Base-by-base conservation (phyloP, 2,329 filamentous ascomycete species). In the Xylaria sp. region DNA sequence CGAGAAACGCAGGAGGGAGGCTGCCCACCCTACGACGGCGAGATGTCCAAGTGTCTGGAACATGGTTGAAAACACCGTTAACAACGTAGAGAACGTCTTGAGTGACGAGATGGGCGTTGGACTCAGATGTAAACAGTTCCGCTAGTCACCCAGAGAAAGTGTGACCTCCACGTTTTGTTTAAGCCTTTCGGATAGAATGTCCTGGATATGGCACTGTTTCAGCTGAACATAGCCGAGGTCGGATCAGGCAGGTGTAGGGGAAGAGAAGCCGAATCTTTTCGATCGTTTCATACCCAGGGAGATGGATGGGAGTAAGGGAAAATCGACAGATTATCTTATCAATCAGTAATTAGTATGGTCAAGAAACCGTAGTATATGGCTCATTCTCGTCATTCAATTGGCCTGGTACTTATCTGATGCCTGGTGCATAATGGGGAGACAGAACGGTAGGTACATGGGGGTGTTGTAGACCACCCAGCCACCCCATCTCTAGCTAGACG, bases 311-410 rank as follows among this genome's bases (percentile, higher is more conserved):
- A n/a, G n/a, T n/a, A n/a, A n/a, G n/a, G n/a, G n/a, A n/a, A n/a
- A 39, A 48, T 46, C 44, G 51, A 50, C 39, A 60, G 51, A 59
- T 59, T 57, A 62, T 62, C 61, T 62, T 62, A 63, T 63, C 61
- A 62, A 63, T 63, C 61, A 48, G 50, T 20, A 46, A 46, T 40
- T 16, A 21, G 44, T 26, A 17, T 16, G 37, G 50, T 34, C n/a
- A 53, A 21, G 45, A n/a, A n/a, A n/a, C n/a, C 40, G 52, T 34
- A 42, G 48, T 45, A 39, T 8, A 53, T 57, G 9, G 44, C 52
- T 44, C 59, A 50, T 43, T 57, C 49, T 55, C 49, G 29, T 21
- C 18, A 19, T 22, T 21, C 29, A 39, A 41, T 26, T 20, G 29
- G 29, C 29, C 29, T 44, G 44, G 50, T 49, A 40, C 43, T 46